phyloP scores from a whole-genome alignment of 2,329 filamentous ascomycete genomes.

The Amphichorda felina region DNA sequence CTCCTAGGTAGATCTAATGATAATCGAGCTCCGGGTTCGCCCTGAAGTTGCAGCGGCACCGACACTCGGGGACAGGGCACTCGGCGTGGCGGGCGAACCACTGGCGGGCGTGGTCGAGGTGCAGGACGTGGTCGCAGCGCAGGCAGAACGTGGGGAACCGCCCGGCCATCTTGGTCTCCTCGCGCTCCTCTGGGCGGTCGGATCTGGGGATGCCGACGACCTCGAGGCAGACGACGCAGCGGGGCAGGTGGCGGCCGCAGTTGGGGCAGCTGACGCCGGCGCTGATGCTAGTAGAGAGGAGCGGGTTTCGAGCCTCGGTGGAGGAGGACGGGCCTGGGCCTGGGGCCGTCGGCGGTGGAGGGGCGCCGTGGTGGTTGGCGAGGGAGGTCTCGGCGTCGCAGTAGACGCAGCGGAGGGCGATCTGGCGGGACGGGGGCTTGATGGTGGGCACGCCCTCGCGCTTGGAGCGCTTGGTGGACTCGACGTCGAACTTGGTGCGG shows the following conservation, averaged over 20 bases:
- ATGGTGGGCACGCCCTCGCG: constrained; percentile 51
- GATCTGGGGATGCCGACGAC: constrained; percentile 53
- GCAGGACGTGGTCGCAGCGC: constrained; percentile 55
- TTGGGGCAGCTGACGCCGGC: constrained; percentile 53
- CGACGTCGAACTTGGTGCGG: constrained; percentile 66
- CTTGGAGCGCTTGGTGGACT: constrained; percentile 59
- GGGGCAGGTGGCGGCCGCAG: constrained; percentile 54
- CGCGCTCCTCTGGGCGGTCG: constrained; percentile 39
- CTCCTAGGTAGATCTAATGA: too few species aligned
- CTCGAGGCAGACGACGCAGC: constrained; percentile 57
- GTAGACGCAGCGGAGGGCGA: constrained; percentile 66
- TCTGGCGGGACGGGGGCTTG: constrained; percentile 53
- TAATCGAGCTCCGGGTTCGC: constrained; percentile 49
- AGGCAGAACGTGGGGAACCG: constrained; percentile 59
- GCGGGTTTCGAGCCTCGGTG: constrained; percentile 31
- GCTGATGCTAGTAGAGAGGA: constrained; percentile 43
- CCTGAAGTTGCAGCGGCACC: constrained; percentile 51
- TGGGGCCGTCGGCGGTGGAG: neutral
- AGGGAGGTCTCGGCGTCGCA: constrained; percentile 53
- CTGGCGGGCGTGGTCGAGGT: constrained; percentile 53
- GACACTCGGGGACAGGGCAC: constrained; percentile 57
- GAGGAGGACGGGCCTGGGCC: neutral
- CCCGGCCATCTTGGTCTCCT: constrained; percentile 36
- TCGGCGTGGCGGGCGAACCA: constrained; percentile 56
- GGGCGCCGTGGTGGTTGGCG: constrained; percentile 19